A percentile compares a stretch with the other conserved stretches of the same genome.
These are phyloP conservation scores for Russula virescens DNA, from an alignment of 768 basidiomycete genomes.

Conservation along the genomic window DNA sequence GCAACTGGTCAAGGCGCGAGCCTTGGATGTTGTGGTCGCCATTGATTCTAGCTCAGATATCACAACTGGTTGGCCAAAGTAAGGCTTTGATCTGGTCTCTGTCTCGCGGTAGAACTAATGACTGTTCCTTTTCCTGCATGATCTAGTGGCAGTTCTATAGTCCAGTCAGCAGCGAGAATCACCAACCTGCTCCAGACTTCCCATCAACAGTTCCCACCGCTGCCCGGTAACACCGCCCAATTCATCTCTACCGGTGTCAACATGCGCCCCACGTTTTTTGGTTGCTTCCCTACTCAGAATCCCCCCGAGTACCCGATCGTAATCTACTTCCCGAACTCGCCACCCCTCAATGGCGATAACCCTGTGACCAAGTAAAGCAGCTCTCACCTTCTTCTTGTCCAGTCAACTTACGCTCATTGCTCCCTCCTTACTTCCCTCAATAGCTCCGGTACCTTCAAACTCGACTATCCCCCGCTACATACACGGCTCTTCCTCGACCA, in stretches of 20 bases:
- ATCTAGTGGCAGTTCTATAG: conserved; percentile 47
- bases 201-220: conserved; percentile 60
- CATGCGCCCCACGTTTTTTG: conserved; percentile 71
- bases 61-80: conserved; percentile 62
- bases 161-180: conserved; percentile 41
- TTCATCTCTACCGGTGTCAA: conserved; percentile 61
- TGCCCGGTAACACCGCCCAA: conserved; percentile 44
- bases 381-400: neutral
- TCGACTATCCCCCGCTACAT: conserved; percentile 54
- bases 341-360: conserved; percentile 54
- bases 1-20: conserved; percentile 61
- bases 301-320: conserved; percentile 60
- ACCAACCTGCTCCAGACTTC: conserved; percentile 40
- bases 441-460: conserved; percentile 53
- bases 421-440: conserved; percentile 12
- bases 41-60: conserved; percentile 63
- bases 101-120: neutral
- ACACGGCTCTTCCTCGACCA: conserved; percentile 56
- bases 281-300: conserved; percentile 50
- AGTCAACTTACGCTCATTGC: neutral
- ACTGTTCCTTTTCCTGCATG: neutral
- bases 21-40: conserved; percentile 69
- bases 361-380: conserved; percentile 57
- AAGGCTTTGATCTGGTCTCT: conserved; percentile 21
- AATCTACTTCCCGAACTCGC: conserved; percentile 72